Percentiles rank a stretch among this genome's conserved stretches.
These are phyloP conservation scores for Penicillium antarcticum DNA, from an alignment of 495 filamentous ascomycete genomes.

Conservation along the genomic window DNA sequence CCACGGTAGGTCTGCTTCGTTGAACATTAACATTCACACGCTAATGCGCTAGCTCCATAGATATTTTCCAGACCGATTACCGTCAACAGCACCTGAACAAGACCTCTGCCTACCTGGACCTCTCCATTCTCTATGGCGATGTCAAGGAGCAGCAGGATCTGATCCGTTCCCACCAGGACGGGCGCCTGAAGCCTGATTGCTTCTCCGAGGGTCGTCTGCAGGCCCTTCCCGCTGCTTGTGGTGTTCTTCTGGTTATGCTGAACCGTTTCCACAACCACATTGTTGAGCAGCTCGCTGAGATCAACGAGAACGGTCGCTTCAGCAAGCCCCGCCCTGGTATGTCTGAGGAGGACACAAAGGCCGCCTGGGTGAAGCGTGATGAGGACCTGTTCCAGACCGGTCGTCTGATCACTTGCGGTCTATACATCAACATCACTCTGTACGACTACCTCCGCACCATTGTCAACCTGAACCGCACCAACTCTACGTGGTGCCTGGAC, in stretches of 20 bases:
- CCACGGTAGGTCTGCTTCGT: conserved; percentile 35
- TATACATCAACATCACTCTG: conserved; percentile 82
- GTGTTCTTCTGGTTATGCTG: conserved; percentile 56
- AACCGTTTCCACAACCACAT: conserved; percentile 77
- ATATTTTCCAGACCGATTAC: conserved; percentile 59
- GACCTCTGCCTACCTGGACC: conserved; percentile 58
- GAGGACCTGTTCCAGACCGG: conserved; percentile 84
- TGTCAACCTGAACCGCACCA: conserved; percentile 73
- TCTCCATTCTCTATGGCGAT: conserved; percentile 58
- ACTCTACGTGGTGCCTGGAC: conserved; percentile 73
- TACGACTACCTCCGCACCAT: conserved; percentile 84
- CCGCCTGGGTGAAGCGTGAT: conserved; percentile 71
- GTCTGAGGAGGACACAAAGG: conserved; percentile 45
- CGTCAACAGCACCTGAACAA: conserved; percentile 49
- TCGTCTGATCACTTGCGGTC: conserved; percentile 71
- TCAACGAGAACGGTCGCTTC: conserved; percentile 74
- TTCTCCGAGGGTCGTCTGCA: conserved; percentile 55
- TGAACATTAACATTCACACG: too few species aligned
- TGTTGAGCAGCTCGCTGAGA: conserved; percentile 60
- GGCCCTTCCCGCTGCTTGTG: conserved; percentile 54
- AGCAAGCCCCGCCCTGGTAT: conserved; percentile 51
- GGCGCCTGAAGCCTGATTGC: conserved; percentile 56
- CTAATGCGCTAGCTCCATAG: conserved; percentile 21
- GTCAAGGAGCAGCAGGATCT: conserved; percentile 53
- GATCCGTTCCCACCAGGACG: conserved; percentile 54